These are phyloP conservation scores for Castanea sativa DNA, from an alignment of 306 rosid genomes.

Conservation along the genomic window DNA sequence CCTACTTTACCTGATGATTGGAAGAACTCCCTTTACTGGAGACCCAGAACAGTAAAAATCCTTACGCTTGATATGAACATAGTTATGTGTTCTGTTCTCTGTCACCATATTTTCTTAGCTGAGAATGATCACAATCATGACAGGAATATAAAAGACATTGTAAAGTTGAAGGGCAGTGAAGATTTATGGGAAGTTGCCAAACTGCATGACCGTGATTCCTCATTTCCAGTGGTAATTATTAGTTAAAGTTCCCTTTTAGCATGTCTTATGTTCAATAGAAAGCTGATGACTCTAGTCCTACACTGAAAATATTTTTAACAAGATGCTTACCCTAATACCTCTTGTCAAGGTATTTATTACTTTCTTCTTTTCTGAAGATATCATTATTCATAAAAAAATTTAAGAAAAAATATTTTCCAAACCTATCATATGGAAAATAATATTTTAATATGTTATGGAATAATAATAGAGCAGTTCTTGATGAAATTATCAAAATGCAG, in stretches of 20 bases:
- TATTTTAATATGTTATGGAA: too few relatives aligned
- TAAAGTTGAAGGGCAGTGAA: slow-evolving; percentile 69
- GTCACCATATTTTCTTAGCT: background rate
- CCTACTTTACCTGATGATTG: slow-evolving; percentile 61
- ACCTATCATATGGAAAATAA: too few relatives aligned
- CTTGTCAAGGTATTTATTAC: too few relatives aligned
- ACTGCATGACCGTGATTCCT: slow-evolving; percentile 60
- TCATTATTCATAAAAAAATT: too few relatives aligned
- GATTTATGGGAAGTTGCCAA: slow-evolving; percentile 76
- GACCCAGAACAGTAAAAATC: slow-evolving; percentile 68
- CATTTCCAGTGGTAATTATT: slow-evolving; percentile 53
- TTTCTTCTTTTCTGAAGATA: too few relatives aligned
- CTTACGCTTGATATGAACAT: too few relatives aligned
- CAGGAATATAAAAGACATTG: slow-evolving; percentile 70
- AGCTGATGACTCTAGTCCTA: too few relatives aligned
- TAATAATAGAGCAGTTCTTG: too few relatives aligned
- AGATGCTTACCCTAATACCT: too few relatives aligned
- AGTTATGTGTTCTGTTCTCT: background rate
- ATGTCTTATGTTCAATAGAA: background rate
- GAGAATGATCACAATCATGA: slow-evolving; percentile 1
- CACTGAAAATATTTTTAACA: too few relatives aligned
- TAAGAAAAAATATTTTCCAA: too few relatives aligned
- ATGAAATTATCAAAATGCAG: too few relatives aligned
- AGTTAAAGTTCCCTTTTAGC: background rate
- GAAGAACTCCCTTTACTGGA: slow-evolving; percentile 62